Conservation (phyloP, 2,329 filamentous ascomycete species). For the Scortechinia acanthostroma region DNA sequence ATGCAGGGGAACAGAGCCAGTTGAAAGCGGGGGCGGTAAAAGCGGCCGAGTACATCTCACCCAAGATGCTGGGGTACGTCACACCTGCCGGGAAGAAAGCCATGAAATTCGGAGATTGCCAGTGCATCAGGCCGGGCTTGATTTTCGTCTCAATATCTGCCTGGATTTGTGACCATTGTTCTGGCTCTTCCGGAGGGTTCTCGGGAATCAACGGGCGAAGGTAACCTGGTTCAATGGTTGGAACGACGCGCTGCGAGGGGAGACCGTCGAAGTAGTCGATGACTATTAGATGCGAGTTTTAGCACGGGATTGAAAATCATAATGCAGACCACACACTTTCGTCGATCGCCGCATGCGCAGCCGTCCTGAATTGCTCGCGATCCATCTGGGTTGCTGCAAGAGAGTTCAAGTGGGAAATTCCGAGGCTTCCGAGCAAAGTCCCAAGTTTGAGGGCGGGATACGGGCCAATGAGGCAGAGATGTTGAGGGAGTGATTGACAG, state of each 20-base stretch:
- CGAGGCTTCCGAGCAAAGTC: too few relatives aligned
- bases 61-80: constrained; percentile 62
- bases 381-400: neutral
- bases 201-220: constrained; percentile 54
- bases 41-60: constrained; percentile 66
- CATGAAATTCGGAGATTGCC: constrained; percentile 72
- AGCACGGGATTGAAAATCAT: neutral
- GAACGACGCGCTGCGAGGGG: constrained; percentile 48
- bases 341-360: neutral
- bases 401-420: too few relatives aligned
- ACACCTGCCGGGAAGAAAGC: constrained; percentile 66
- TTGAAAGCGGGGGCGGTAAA: constrained; percentile 71
- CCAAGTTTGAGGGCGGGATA: too few relatives aligned
- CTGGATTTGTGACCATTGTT: constrained; percentile 59
- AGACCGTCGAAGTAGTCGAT: constrained; percentile 60
- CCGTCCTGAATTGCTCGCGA: neutral
- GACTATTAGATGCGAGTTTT: constrained; percentile 31
- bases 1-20: constrained; percentile 68
- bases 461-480: too few relatives aligned
- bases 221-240: constrained; percentile 61
- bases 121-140: constrained; percentile 68
- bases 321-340: neutral
- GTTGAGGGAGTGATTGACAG: too few relatives aligned
- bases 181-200: constrained; percentile 40
- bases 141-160: constrained; percentile 64